These are phyloP conservation scores for Maudiozyma bulderi DNA, from an alignment of 805 yeast species.

Conservation along the genomic window DNA sequence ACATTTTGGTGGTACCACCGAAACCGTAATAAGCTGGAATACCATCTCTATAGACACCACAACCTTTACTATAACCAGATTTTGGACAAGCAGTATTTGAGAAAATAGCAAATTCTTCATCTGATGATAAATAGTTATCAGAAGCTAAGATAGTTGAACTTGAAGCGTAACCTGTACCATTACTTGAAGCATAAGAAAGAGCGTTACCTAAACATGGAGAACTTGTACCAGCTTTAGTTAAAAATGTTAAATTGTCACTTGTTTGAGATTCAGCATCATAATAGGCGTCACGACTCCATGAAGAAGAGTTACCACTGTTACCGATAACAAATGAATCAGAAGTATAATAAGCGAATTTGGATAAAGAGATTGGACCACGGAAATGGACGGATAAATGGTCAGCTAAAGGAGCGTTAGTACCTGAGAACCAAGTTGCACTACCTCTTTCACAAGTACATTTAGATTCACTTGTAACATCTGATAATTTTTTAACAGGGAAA, in stretches of 20 bases:
- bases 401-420: slow-evolving; percentile 56
- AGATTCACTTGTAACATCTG: slow-evolving; percentile 12
- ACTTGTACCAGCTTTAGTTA: slow-evolving; percentile 51
- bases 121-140: slow-evolving; percentile 43
- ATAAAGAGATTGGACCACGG: slow-evolving; percentile 61
- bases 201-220: slow-evolving; percentile 63
- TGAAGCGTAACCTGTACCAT: slow-evolving; percentile 43
- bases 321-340: slow-evolving; percentile 32
- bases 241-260: slow-evolving; percentile 56
- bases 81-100: slow-evolving; percentile 47
- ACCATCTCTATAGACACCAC: slow-evolving; percentile 70
- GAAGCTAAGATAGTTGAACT: slow-evolving; percentile 39
- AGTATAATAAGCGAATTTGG: slow-evolving; percentile 53
- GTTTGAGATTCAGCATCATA: slow-evolving; percentile 39
- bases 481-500: slow-evolving; percentile 22
- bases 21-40: slow-evolving; percentile 70
- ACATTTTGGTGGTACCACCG: slow-evolving; percentile 59
- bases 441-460: slow-evolving; percentile 26
- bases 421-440: slow-evolving; percentile 30
- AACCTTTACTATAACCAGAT: slow-evolving; percentile 49
- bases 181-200: slow-evolving; percentile 47
- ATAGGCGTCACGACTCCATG: slow-evolving; percentile 53
- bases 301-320: slow-evolving; percentile 28
- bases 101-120: slow-evolving; percentile 50
- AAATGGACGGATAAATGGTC: slow-evolving; percentile 65